A percentile compares a stretch with the other conserved stretches of the same genome.
Conservation (phyloP, 495 filamentous ascomycete species). For the Pseudomonodictys pantanalensis region DNA sequence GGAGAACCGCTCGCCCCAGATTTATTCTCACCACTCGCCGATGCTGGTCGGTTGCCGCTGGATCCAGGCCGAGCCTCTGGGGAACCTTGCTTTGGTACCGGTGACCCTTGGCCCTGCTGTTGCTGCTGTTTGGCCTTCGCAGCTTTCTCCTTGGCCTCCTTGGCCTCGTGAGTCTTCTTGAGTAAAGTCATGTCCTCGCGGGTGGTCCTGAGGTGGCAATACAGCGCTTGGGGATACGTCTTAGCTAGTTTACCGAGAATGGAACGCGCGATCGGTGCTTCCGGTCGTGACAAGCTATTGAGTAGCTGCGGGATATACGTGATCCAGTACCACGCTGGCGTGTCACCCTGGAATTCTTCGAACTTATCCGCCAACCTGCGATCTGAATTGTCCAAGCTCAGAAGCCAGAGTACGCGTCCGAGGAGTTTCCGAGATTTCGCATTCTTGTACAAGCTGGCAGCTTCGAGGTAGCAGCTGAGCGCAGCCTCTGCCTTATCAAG, state of each 20-base stretch:
- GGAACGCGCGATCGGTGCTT: slow-evolving; percentile 76
- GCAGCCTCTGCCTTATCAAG: slow-evolving; percentile 81
- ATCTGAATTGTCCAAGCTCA: slow-evolving; percentile 87
- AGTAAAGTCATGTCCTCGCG: slow-evolving; percentile 92
- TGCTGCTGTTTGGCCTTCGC: slow-evolving; percentile 48
- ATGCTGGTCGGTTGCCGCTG: slow-evolving; percentile 43
- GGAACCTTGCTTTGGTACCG: slow-evolving; percentile 47
- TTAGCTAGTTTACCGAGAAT: slow-evolving; percentile 93
- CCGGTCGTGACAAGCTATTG: slow-evolving; percentile 80
- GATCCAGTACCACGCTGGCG: slow-evolving; percentile 98
- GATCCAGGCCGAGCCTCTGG: slow-evolving; percentile 41
- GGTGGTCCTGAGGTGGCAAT: slow-evolving; percentile 89
- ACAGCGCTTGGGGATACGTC: slow-evolving; percentile 85
- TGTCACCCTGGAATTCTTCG: slow-evolving; percentile 92
- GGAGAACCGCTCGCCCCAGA: slow-evolving; percentile 40
- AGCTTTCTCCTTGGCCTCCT: slow-evolving; percentile 62
- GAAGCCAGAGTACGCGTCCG: slow-evolving; percentile 92
- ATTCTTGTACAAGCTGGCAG: slow-evolving; percentile 92
- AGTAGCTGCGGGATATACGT: slow-evolving; percentile 97
- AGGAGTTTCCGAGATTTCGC: slow-evolving; percentile 93
- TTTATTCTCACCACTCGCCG: slow-evolving; percentile 51
- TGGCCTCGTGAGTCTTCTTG: slow-evolving; percentile 81
- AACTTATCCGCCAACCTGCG: slow-evolving; percentile 77
- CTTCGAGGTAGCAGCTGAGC: slow-evolving; percentile 93
- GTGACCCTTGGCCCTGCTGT: slow-evolving; percentile 49